phyloP scores from a whole-genome alignment of 306 rosid species.

The Fragaria iinumae region DNA sequence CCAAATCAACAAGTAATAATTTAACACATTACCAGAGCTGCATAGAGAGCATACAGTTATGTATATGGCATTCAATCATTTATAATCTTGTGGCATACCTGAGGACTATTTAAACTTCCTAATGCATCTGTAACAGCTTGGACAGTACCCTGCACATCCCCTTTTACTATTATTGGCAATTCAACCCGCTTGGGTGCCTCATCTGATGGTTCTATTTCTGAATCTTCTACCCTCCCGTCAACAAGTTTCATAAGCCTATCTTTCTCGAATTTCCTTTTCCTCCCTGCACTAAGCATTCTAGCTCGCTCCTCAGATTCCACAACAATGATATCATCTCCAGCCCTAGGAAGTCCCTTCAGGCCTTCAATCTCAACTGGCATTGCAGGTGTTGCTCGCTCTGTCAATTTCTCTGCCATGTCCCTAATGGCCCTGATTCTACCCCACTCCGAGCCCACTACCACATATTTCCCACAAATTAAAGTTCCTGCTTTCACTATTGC shows the following conservation, averaged over 20 bases:
- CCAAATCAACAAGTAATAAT: background rate
- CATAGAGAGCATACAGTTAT: background rate
- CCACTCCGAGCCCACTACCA: constrained; percentile 91
- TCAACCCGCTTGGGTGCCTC: constrained; percentile 67
- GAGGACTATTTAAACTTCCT: constrained; percentile 79
- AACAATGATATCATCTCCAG: constrained; percentile 88
- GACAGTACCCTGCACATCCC: constrained; percentile 96
- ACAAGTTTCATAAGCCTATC: constrained; percentile 63
- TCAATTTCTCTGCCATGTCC: constrained; percentile 59
- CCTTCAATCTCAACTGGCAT: constrained; percentile 98
- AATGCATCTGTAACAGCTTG: constrained; percentile 96
- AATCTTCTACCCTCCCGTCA: constrained; percentile 39
- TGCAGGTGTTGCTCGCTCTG: constrained; percentile 76
- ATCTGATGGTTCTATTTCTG: constrained; percentile 53
- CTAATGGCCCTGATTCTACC: constrained; percentile 90
- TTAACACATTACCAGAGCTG: background rate
- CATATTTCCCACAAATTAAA: constrained; percentile 69
- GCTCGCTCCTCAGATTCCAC: constrained; percentile 96
- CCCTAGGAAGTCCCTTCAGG: constrained; percentile 86
- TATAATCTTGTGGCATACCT: constrained; percentile 47
- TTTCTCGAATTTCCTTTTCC: constrained; percentile 74
- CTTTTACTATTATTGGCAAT: constrained; percentile 86
- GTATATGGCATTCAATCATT: background rate
- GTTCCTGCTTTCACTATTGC: constrained; percentile 97
- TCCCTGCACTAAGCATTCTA: constrained; percentile 86